These are phyloP conservation scores for Plasmodium malariae DNA, from an alignment of 169 alveolate species.

Conservation along the genomic window DNA sequence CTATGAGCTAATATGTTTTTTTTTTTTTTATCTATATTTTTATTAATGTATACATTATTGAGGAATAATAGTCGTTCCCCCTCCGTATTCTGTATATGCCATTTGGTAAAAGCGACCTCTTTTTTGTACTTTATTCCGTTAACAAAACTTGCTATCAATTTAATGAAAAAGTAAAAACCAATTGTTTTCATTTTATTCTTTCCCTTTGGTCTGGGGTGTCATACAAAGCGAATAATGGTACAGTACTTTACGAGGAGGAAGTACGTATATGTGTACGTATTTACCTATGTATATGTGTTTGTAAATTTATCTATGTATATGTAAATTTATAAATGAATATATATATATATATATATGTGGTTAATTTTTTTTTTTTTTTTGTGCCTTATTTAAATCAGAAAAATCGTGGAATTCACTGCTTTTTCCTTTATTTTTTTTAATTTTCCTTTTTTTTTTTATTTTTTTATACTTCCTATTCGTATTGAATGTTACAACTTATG, in stretches of 20 bases:
- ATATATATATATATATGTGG: too few relatives aligned
- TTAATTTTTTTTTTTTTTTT: too few relatives aligned
- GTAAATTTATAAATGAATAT: too few relatives aligned
- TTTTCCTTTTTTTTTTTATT: not conserved
- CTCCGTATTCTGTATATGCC: conserved; percentile 16
- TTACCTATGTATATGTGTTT: not conserved
- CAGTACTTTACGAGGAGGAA: too few relatives aligned
- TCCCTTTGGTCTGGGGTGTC: too few relatives aligned
- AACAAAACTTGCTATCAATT: conserved; percentile 18
- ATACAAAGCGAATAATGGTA: too few relatives aligned
- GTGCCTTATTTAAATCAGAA: not conserved
- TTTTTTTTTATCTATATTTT: conserved; percentile 26
- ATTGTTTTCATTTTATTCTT: conserved; percentile 45
- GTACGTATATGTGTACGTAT: not conserved
- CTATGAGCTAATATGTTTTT: conserved; percentile 12
- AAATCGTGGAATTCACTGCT: not conserved
- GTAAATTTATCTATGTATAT: not conserved
- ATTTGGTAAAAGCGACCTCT: not conserved
- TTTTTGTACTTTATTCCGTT: conserved; percentile 25
- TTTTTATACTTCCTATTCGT: not conserved
- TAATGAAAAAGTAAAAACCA: conserved; percentile 10
- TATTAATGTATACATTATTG: conserved; percentile 47
- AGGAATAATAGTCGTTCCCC: conserved; percentile 27
- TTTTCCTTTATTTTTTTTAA: too few relatives aligned
- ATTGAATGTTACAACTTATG: not conserved